Base-by-base conservation (phyloP, 345 rosid genomes). In the Citrus mangshanensis region DNA sequence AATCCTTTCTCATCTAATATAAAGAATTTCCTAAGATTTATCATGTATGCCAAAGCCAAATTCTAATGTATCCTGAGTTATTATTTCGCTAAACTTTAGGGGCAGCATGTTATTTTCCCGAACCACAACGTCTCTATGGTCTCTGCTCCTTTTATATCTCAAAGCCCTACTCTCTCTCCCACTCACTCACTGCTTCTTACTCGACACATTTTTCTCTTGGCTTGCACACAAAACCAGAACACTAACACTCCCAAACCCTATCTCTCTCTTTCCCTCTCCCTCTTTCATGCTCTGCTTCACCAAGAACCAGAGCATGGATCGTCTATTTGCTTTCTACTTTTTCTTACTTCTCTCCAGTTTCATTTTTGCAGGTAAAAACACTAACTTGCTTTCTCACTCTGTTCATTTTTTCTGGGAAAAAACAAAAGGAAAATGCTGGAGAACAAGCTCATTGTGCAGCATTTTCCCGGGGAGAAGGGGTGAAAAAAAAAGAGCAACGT, bases 321-420 rank as follows among this genome's bases (percentile, higher is more conserved):
- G 61, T 37, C 77, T 18, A 37, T n/a, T 28, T 21, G 14, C 78
- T 42, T 13, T 61, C 40, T 51, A 10, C 62, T 37, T 21, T 25
- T 22, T 66, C 63, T 13, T 75, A 1, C 72, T 81, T 7, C 66
- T 82, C 66, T 67, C 73, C 27, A 24, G 51, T 38, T 54, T 86
- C 67, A 27, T 54, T 74, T 30, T 82, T 32, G 76, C 89, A 74
- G 89, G 89, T 85, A 78, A 27, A 49, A 42, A 32, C 63, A 37
- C 5, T 2, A 27, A 6, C 71, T 30, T n/a, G 32, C 42, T 4
- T 25, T 34, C 35, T 68, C 28, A 1, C 16, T 56, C 38, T 49
- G 60, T 58, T 56, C 38, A 24, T 49, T 16, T 49, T n/a, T 9
- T 24, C 46, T 8, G 2, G 19, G 59, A 3, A 2, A 37, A 70